Evolutionary conservation across 768 basidiomycete species (phyloP).

Genomic region (Pisolithus sp.): DNA sequence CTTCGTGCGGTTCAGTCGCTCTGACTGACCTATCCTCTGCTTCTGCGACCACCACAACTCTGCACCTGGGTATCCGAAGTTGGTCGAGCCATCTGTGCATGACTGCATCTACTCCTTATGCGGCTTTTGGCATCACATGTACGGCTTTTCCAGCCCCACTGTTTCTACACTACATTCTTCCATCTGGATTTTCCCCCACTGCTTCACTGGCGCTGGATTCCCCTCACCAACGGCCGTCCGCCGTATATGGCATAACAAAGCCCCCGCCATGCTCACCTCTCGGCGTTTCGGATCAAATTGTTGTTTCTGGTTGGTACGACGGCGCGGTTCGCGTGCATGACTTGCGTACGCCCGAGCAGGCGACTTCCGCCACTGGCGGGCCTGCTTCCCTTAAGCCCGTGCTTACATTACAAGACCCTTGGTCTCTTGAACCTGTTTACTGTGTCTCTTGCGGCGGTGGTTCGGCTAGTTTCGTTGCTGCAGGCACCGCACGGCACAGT

Average conservation of each 20-base stretch:
- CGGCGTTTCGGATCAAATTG: conserved; percentile 63
- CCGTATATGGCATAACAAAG: conserved; percentile 67
- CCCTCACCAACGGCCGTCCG: conserved; percentile 33
- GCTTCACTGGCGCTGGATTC: conserved; percentile 48
- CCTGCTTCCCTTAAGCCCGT: conserved; percentile 47
- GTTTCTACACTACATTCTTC: conserved; percentile 46
- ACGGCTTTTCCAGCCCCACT: conserved; percentile 41
- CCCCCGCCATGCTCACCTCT: conserved; percentile 59
- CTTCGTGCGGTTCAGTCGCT: conserved; percentile 46
- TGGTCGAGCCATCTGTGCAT: conserved; percentile 60
- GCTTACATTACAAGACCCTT: conserved; percentile 57
- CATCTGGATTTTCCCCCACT: conserved; percentile 36
- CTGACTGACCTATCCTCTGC: conserved; percentile 27
- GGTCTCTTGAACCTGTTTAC: conserved; percentile 70
- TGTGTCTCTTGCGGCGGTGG: conserved; percentile 72
- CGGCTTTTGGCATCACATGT: conserved; percentile 60
- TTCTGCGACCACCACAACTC: conserved; percentile 17
- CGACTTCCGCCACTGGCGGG: conserved; percentile 10
- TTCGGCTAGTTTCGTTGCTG: conserved; percentile 56
- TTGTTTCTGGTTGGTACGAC: conserved; percentile 82
- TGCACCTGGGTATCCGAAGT: conserved; percentile 47
- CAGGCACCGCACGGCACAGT: conserved; percentile 71
- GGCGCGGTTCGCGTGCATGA: conserved; percentile 70
- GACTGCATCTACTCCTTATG: conserved; percentile 48
- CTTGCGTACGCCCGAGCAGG: conserved; percentile 43